phyloP scores from a whole-genome alignment of 2,329 filamentous ascomycete species.

The Calonectria pseudoturangicola region DNA sequence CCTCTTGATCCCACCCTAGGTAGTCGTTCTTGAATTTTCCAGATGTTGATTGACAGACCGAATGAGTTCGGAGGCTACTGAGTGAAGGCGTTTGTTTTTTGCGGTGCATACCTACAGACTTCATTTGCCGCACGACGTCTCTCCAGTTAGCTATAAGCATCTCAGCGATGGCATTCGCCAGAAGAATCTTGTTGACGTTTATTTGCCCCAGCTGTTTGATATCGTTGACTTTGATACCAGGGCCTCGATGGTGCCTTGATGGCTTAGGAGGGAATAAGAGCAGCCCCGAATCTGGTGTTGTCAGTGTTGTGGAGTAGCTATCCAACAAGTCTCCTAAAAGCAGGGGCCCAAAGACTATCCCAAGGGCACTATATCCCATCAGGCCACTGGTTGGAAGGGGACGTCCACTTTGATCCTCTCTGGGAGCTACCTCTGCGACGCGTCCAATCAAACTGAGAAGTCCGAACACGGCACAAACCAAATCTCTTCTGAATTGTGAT shows the following conservation, averaged over 20 bases:
- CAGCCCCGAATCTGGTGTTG: slow-evolving; percentile 63
- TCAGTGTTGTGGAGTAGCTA: slow-evolving; percentile 69
- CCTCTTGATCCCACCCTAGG: slow-evolving; percentile 58
- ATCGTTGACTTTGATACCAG: slow-evolving; percentile 46
- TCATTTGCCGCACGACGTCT: slow-evolving; percentile 77
- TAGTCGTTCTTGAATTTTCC: slow-evolving; percentile 63
- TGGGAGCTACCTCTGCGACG: slow-evolving; percentile 71
- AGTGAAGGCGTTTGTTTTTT: slow-evolving; percentile 47
- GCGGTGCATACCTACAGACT: slow-evolving; percentile 62
- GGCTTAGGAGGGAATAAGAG: slow-evolving; percentile 66
- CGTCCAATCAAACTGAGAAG: slow-evolving; percentile 77
- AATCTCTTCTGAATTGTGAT: slow-evolving; percentile 76
- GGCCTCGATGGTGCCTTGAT: slow-evolving; percentile 60
- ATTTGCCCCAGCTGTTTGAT: slow-evolving; percentile 47
- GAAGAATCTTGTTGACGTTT: slow-evolving; percentile 72
- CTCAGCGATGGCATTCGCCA: slow-evolving; percentile 76
- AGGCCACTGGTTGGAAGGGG: slow-evolving; percentile 74
- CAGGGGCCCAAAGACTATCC: slow-evolving; percentile 79
- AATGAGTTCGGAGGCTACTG: slow-evolving; percentile 36
- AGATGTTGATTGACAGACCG: slow-evolving; percentile 63
- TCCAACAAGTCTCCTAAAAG: slow-evolving; percentile 75
- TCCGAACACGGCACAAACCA: slow-evolving; percentile 81
- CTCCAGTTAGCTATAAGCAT: slow-evolving; percentile 81
- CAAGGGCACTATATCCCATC: slow-evolving; percentile 79
- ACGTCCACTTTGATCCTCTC: slow-evolving; percentile 70